Evolutionary conservation across 768 basidiomycete species (phyloP), one percentile per base, ranked within the genome.

Genomic region (Pilatotrama ljubarskyi): DNA sequence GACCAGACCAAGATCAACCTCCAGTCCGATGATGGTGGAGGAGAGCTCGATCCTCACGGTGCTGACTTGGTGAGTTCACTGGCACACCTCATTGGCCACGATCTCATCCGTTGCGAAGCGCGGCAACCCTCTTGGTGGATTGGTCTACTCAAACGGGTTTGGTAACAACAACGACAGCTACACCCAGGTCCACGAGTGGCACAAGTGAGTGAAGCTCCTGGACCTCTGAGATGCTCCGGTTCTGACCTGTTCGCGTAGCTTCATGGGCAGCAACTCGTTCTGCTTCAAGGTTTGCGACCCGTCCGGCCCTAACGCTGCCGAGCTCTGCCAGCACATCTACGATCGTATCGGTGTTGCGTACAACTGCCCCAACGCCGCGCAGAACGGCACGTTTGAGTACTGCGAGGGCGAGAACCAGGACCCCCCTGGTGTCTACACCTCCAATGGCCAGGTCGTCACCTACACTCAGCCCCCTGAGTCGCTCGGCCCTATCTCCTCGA

Each of bases 51-150:
- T 71, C 83, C 88, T 15, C 85, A 87, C 62, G 89, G 90, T 58
- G 87, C 88, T 61, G 90, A 91, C 69, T 65, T 74, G 55, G 81
- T 82, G 51, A 14, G 77, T 73, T 3, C 8, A 14, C 44, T 9
- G 29, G 5, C 13, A 11, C 11, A n/a, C 26, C 17, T 24, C 25
- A 17, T 17, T 7, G 7, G n/a, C n/a, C n/a, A n/a, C n/a, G n/a
- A n/a, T n/a, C 38, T 55, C 5, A 38, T 46, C 26, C 6, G 10
- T 8, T 14, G 69, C 26, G 14, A 64, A 87, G 82, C 83, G 87
- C 62, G 92, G 91, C n/a, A 94, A 92, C 75, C 89, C 89, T 3
- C 76, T 90, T 25, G 91, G 91, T 63, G 88, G 84, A 49, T 70
- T 91, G 25, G 58, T 90, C 42, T 93, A 80, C 76, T 84, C 88